Evolutionary conservation across 495 filamentous ascomycete genomes (phyloP).

Genomic region (Talaromyces proteolyticus): DNA sequence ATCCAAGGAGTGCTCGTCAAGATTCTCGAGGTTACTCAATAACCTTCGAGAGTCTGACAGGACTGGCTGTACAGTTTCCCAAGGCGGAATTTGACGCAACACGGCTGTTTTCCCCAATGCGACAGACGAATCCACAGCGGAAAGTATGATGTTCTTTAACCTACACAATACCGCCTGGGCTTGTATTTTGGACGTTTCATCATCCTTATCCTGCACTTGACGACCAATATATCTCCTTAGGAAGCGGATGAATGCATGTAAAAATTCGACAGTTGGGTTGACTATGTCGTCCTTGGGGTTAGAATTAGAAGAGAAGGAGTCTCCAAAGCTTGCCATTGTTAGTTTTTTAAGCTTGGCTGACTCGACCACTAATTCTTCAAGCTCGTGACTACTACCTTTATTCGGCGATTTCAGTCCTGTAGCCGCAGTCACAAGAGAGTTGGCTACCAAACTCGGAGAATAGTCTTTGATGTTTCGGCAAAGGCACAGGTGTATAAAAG

Average conservation of each 20-base stretch:
- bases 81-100: constrained; percentile 28
- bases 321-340: constrained; percentile 47
- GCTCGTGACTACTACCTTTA: constrained; percentile 54
- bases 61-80: constrained; percentile 34
- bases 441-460: constrained; percentile 11
- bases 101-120: constrained; percentile 37
- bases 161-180: constrained; percentile 24
- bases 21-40: constrained; percentile 27
- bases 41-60: constrained; percentile 32
- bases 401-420: constrained; percentile 52
- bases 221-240: constrained; percentile 42
- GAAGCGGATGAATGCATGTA: constrained; percentile 35
- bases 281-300: constrained; percentile 12
- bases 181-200: constrained; percentile 21
- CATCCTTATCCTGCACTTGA: constrained; percentile 20
- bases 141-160: constrained; percentile 30
- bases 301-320: constrained; percentile 22
- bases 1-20: constrained; percentile 8
- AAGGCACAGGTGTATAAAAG: constrained; percentile 26
- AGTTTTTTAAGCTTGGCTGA: constrained; percentile 58
- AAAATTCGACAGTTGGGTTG: constrained; percentile 25
- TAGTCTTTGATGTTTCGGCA: constrained; percentile 22
- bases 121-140: constrained; percentile 34
- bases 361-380: constrained; percentile 65
- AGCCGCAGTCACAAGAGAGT: constrained; percentile 25